A percentile compares a stretch with the other conserved stretches of the same genome.
These are phyloP conservation scores for Terana coerulea DNA, from an alignment of 768 basidiomycete genomes.

Conservation along the genomic window DNA sequence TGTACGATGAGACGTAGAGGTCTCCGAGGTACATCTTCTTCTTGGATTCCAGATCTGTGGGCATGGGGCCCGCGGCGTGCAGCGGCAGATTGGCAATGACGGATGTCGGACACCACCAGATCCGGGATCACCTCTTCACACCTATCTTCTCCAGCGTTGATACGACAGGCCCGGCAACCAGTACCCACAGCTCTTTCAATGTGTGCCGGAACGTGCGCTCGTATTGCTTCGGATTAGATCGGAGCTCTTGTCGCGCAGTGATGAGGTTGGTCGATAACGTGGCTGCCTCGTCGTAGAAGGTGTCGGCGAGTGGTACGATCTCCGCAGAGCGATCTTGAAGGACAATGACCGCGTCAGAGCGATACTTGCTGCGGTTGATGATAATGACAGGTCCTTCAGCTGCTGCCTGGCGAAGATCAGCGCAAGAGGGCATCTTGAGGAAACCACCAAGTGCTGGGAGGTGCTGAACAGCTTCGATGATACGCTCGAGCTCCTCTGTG, in stretches of 20 bases:
- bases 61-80: conserved; percentile 30
- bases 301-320: conserved; percentile 4
- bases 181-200: not conserved
- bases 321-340: conserved; percentile 7
- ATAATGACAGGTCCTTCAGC: conserved; percentile 34
- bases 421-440: conserved; percentile 21
- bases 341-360: conserved; percentile 36
- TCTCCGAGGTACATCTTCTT: conserved; percentile 13
- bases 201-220: not conserved
- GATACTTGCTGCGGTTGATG: conserved; percentile 27
- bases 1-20: conserved; percentile 27
- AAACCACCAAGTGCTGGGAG: conserved; percentile 10
- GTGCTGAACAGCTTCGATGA: not conserved
- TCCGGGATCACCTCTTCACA: not conserved
- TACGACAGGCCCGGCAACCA: not conserved
- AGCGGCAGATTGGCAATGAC: conserved; percentile 28
- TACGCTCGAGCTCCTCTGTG: not conserved
- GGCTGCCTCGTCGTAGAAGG: not conserved
- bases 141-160: not conserved
- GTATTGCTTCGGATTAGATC: not conserved
- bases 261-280: not conserved
- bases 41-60: not conserved
- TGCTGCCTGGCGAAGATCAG: conserved; percentile 26
- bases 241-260: not conserved
- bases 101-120: conserved; percentile 29